Percentiles rank a stretch among this genome's conserved stretches.
phyloP scores from a whole-genome alignment of 2,329 filamentous ascomycete species.

The Talaromyces marneffei region DNA sequence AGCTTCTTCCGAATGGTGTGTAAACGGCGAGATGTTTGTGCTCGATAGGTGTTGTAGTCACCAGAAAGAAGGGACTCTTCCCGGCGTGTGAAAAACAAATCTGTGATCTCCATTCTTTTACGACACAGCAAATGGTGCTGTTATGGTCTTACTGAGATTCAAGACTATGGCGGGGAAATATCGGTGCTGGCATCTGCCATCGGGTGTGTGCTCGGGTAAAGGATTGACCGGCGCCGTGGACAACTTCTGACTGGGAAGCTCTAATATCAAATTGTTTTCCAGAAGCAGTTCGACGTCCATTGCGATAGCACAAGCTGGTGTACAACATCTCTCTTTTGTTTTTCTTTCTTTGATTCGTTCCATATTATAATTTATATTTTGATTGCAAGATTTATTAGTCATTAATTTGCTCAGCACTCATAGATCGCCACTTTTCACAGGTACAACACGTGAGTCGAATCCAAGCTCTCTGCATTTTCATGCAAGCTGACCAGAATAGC shows the following conservation, averaged over 20 bases:
- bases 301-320: not conserved
- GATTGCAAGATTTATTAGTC: not conserved
- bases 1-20: constrained; percentile 80
- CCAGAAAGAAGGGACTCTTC: constrained; percentile 81
- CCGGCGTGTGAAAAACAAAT: constrained; percentile 70
- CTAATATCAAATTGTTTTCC: constrained; percentile 7
- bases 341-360: not conserved
- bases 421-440: not conserved
- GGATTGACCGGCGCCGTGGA: constrained; percentile 13
- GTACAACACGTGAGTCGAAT: not conserved
- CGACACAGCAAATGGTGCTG: not conserved
- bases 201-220: constrained; percentile 16
- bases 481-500: not conserved
- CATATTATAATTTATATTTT: not conserved
- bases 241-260: constrained; percentile 12
- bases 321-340: not conserved
- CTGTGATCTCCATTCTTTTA: constrained; percentile 76
- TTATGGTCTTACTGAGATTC: not conserved
- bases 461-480: not conserved
- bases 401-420: not conserved
- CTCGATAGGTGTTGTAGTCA: constrained; percentile 80
- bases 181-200: not conserved
- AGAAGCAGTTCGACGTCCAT: not conserved
- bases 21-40: constrained; percentile 71
- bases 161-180: constrained; percentile 6